phyloP scores from a whole-genome alignment of 2,329 filamentous ascomycete species.

The Paecilomyces dactylethromorphus region DNA sequence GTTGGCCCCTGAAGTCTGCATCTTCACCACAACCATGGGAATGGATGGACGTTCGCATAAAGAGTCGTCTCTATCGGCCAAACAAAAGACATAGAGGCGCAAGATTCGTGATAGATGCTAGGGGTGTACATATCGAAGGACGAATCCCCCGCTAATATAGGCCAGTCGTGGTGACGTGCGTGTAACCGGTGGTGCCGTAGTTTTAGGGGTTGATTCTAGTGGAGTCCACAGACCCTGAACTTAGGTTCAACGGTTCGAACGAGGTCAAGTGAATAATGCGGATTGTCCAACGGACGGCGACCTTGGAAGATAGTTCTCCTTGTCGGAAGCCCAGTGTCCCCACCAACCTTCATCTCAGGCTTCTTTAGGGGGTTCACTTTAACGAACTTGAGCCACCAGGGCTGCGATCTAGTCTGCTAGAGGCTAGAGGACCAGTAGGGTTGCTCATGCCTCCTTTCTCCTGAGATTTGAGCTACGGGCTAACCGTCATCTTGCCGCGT shows the following conservation, averaged over 20 bases:
- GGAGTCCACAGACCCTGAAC: neutral
- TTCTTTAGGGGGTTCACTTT: neutral
- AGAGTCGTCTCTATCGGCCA: neutral
- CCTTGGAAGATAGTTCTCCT: neutral
- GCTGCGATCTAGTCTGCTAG: neutral
- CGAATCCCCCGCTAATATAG: neutral
- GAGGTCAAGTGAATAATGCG: neutral
- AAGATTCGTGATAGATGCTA: neutral
- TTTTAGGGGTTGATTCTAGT: neutral
- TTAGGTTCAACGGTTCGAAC: neutral
- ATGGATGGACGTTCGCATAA: neutral
- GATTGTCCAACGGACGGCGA: neutral
- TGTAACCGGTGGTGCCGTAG: neutral
- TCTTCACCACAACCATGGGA: neutral
- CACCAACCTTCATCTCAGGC: neutral
- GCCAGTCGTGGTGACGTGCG: neutral
- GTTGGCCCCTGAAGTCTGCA: neutral
- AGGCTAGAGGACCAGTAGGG: neutral
- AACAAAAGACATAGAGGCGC: neutral
- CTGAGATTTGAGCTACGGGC: neutral
- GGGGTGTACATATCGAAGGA: neutral
- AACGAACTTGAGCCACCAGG: neutral
- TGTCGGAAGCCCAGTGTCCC: neutral
- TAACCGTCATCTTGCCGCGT: neutral
- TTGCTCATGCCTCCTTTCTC: neutral